Conservation (phyloP, 495 filamentous ascomycete species). For the Aspergillus affinis region DNA sequence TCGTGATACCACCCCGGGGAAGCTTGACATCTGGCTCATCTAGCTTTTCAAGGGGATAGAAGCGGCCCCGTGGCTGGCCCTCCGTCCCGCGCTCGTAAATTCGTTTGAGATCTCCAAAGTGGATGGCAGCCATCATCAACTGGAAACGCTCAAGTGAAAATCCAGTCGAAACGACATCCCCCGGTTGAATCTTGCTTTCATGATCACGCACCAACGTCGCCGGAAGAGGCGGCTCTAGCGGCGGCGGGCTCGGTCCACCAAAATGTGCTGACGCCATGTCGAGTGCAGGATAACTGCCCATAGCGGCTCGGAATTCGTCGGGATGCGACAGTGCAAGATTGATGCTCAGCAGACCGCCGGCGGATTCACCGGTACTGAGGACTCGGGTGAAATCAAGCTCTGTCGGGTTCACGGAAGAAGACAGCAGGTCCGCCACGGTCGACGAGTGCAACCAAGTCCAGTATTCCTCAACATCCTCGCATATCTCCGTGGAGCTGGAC, state of each 20-base stretch:
- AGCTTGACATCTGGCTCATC: constrained; percentile 20
- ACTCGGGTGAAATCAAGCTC: constrained; percentile 29
- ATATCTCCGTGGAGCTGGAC: constrained; percentile 43
- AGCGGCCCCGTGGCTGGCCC: constrained; percentile 7
- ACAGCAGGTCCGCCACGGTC: constrained; percentile 17
- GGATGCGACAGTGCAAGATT: constrained; percentile 27
- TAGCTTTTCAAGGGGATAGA: constrained; percentile 21
- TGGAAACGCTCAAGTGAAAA: constrained; percentile 6
- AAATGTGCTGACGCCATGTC: constrained; percentile 15
- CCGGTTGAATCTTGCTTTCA: constrained; percentile 11
- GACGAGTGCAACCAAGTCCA: constrained; percentile 47
- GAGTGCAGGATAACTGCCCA: constrained; percentile 23
- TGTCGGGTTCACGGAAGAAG: constrained; percentile 17
- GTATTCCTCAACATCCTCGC: constrained; percentile 50
- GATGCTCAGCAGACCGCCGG: constrained; percentile 36
- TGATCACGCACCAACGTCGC: constrained; percentile 17
- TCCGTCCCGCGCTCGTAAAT: constrained; percentile 24
- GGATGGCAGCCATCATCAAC: constrained; percentile 20
- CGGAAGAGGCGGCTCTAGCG: constrained; percentile 9
- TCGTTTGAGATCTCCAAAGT: constrained; percentile 15
- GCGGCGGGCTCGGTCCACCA: neutral
- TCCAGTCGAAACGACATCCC: constrained; percentile 15
- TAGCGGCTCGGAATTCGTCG: constrained; percentile 22
- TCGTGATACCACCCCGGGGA: constrained; percentile 25
- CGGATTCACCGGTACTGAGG: constrained; percentile 32